Percentiles rank a stretch among this genome's conserved stretches.
Conservation (phyloP, 2,329 filamentous ascomycete genomes). For the Alternaria rosae region DNA sequence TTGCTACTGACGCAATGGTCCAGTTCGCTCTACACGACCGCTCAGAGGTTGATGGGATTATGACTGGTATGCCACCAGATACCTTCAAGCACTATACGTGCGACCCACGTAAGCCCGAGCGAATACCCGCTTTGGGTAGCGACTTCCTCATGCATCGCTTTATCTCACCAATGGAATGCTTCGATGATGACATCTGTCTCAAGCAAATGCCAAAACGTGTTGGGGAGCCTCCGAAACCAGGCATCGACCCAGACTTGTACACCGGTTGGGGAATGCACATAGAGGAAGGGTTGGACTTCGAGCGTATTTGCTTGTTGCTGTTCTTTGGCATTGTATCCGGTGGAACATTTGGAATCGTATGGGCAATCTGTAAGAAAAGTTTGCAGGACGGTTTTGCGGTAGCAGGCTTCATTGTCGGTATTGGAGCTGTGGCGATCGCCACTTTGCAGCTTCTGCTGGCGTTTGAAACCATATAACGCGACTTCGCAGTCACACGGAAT, state of each 20-base stretch:
- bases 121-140: not conserved
- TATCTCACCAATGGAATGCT: not conserved
- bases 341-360: not conserved
- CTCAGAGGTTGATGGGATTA: not conserved
- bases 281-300: not conserved
- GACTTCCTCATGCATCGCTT: constrained; percentile 9
- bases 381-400: constrained; percentile 3
- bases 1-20: not conserved
- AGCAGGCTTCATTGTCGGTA: not conserved
- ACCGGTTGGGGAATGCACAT: constrained; percentile 3
- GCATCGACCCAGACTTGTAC: not conserved
- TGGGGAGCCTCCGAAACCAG: not conserved
- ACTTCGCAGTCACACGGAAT: not conserved
- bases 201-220: constrained; percentile 4
- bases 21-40: not conserved
- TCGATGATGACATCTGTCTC: not conserved
- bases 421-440: not conserved
- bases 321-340: not conserved
- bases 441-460: not conserved
- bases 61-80: not conserved
- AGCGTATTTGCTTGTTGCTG: not conserved
- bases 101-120: not conserved
- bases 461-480: not conserved
- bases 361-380: not conserved
- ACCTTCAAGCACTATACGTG: not conserved